Base-by-base conservation (phyloP, 345 rosid species). In the Populus alba region DNA sequence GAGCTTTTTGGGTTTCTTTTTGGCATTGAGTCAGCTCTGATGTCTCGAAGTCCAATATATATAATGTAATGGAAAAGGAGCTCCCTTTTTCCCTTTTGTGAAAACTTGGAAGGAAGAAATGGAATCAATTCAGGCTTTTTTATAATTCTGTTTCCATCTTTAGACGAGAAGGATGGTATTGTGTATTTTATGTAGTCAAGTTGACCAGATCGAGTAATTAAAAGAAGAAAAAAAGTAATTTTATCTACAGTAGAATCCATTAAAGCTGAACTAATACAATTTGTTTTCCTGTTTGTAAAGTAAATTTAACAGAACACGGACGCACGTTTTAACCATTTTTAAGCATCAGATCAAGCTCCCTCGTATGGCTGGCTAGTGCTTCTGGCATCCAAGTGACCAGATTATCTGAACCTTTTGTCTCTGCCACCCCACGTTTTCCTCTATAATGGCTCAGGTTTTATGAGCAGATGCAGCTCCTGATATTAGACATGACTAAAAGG, bases 71-170 rank as follows among this genome's bases (percentile, higher is more conserved):
- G 61, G 37, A 49, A 23, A 20, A 25, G 61, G 37, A 49, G 75
- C 61, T 51, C 16, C 31, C 29, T 13, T 57, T 5, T 33, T 47
- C 23, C 25, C 8, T 37, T 78, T 43, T 78, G 76, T 55, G 17
- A 41, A 53, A 77, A 75, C 23, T 72, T 23, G 68, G 53, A 70
- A 38, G 57, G 76, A 35, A 67, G 38, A 17, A 49, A 47, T 33
- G 27, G 17, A 47, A 75, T 33, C 61, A 29, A 66, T 22, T 75
- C 78, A 31, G 51, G 65, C 63, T 75, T 61, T 33, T 55, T 72
- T 15, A 53, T 72, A n/a, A 22, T 39, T 70, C 0, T 38, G 6
- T n/a, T 7, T 70, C 31, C 51, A 0, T 13, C 20, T 4, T 67
- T 0, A 4, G 18, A 47, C 6, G 11, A n/a, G 7, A 10, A 23